Evolutionary conservation across 2,329 filamentous ascomycete genomes (phyloP).

Genomic region (Colletotrichum filicis): DNA sequence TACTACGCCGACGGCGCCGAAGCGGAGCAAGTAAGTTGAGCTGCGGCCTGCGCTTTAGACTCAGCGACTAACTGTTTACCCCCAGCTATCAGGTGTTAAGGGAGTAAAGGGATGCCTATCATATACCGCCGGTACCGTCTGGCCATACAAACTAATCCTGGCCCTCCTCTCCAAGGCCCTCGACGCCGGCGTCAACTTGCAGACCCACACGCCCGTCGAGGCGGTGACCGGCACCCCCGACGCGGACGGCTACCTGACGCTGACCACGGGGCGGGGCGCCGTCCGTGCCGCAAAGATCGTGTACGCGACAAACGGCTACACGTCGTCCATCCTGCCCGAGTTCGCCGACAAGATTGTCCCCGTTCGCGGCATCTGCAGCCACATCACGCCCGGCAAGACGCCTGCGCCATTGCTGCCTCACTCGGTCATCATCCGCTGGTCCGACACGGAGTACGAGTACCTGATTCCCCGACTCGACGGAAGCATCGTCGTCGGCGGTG

Average conservation of each 20-base stretch:
- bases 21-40: slow-evolving; percentile 42
- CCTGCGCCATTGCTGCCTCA: slow-evolving; percentile 52
- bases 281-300: slow-evolving; percentile 38
- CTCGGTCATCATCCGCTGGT: slow-evolving; percentile 71
- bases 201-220: slow-evolving; percentile 34
- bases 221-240: neutral
- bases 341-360: slow-evolving; percentile 39
- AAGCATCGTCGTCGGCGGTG: slow-evolving; percentile 57
- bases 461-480: slow-evolving; percentile 67
- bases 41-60: slow-evolving; percentile 39
- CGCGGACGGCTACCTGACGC: neutral
- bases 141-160: slow-evolving; percentile 44
- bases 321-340: slow-evolving; percentile 38
- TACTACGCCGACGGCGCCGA: slow-evolving; percentile 40
- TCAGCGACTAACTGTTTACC: slow-evolving; percentile 41
- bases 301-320: slow-evolving; percentile 44
- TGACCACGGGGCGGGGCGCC: slow-evolving; percentile 38
- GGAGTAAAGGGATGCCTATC: slow-evolving; percentile 53
- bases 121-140: slow-evolving; percentile 41
- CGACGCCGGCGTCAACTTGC: slow-evolving; percentile 41
- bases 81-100: slow-evolving; percentile 54
- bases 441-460: slow-evolving; percentile 71
- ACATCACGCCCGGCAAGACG: slow-evolving; percentile 41
- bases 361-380: slow-evolving; percentile 45
- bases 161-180: slow-evolving; percentile 39